These are phyloP conservation scores for Cladosporium sp. DNA, from an alignment of 2,329 filamentous ascomycete genomes.

Conservation along the genomic window DNA sequence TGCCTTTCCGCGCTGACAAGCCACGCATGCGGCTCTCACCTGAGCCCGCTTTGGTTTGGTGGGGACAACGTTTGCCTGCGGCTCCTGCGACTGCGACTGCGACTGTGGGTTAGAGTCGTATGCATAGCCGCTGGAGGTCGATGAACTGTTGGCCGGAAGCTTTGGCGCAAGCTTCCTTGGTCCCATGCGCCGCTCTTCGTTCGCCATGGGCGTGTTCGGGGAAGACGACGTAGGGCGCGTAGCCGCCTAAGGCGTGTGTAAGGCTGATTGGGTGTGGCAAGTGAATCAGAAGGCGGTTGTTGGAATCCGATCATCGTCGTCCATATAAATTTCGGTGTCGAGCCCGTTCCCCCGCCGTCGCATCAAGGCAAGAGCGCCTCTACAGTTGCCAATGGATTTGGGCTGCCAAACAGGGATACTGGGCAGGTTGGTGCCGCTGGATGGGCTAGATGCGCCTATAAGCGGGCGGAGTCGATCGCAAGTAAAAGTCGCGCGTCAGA, in stretches of 20 bases:
- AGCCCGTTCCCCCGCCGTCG: background rate
- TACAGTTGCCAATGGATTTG: background rate
- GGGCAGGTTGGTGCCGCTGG: background rate
- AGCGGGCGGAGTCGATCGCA: background rate
- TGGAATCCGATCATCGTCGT: conserved; percentile 2
- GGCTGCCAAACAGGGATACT: background rate
- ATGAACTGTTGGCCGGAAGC: conserved; percentile 6
- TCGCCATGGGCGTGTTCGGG: conserved; percentile 1
- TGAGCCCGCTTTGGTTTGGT: conserved; percentile 10
- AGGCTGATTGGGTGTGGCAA: background rate
- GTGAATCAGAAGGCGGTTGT: background rate
- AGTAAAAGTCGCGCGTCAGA: background rate
- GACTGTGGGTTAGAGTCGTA: background rate
- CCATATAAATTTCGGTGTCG: background rate
- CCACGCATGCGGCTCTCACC: conserved; percentile 7
- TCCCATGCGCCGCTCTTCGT: conserved; percentile 9
- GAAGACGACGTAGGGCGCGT: background rate
- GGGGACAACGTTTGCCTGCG: background rate
- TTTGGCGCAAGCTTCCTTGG: conserved; percentile 11
- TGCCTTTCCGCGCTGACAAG: conserved; percentile 11
- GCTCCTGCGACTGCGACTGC: background rate
- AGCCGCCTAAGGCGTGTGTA: background rate
- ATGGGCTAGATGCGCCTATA: background rate
- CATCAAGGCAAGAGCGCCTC: background rate
- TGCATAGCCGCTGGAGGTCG: background rate